A percentile compares a stretch with the other conserved stretches of the same genome.
These are phyloP conservation scores for Cucurbita ficifolia DNA, from an alignment of 306 rosid species.

Conservation along the genomic window DNA sequence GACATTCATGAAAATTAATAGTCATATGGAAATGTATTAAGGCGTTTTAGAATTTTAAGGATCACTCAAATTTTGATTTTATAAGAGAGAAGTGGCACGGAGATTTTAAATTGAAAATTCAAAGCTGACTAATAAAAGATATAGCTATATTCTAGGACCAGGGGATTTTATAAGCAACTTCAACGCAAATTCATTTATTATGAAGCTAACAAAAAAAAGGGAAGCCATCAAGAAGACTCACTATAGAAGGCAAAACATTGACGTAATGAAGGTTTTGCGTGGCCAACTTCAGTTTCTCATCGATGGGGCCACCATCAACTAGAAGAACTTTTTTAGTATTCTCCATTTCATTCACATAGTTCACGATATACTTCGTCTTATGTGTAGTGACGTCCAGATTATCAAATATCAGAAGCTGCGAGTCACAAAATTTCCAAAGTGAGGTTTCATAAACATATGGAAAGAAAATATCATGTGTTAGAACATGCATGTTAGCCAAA, in stretches of 20 bases:
- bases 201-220: background rate
- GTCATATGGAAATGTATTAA: background rate
- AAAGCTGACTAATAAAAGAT: background rate
- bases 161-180: background rate
- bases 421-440: background rate
- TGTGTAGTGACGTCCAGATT: constrained; percentile 76
- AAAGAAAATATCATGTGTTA: background rate
- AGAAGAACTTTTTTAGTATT: constrained; percentile 52
- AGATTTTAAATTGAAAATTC: background rate
- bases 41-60: background rate
- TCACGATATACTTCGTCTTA: constrained; percentile 67
- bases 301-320: constrained; percentile 58
- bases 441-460: background rate
- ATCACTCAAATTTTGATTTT: background rate
- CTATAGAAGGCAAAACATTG: constrained; percentile 69
- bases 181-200: background rate
- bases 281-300: constrained; percentile 69
- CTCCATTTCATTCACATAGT: constrained; percentile 48
- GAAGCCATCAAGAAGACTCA: constrained; percentile 23
- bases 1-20: background rate
- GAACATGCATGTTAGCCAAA: background rate
- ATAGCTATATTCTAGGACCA: background rate
- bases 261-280: constrained; percentile 88
- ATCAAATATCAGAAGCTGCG: constrained; percentile 76
- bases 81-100: background rate